These are phyloP conservation scores for Usnea hakonensis DNA, from an alignment of 495 filamentous ascomycete species.

Conservation along the genomic window DNA sequence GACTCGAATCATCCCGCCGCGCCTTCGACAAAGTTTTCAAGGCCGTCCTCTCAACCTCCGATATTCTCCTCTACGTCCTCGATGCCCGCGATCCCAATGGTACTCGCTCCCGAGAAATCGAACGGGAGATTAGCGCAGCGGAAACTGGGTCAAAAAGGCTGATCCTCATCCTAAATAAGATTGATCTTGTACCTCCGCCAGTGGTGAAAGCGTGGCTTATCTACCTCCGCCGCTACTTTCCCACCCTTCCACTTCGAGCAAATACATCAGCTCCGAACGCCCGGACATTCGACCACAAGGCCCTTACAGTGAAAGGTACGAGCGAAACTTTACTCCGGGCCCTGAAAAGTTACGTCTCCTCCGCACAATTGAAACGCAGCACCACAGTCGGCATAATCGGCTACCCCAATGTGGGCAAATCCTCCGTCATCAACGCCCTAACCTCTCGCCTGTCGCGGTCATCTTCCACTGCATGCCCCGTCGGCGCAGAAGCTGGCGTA, in stretches of 20 bases:
- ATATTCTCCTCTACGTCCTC: constrained; percentile 90
- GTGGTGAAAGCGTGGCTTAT: constrained; percentile 78
- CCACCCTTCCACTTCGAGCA: constrained; percentile 83
- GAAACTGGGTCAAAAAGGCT: constrained; percentile 76
- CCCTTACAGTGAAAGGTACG: constrained; percentile 78
- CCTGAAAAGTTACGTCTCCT: constrained; percentile 81
- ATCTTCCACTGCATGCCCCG: constrained; percentile 60
- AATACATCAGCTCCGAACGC: constrained; percentile 77
- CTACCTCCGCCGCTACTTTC: constrained; percentile 84
- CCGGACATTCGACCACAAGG: constrained; percentile 84
- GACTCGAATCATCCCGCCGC: constrained; percentile 62
- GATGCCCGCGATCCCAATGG: constrained; percentile 90
- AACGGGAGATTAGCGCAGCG: constrained; percentile 80
- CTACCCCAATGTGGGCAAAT: constrained; percentile 97
- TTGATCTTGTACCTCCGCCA: constrained; percentile 77
- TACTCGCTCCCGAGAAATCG: constrained; percentile 82
- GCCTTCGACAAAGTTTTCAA: constrained; percentile 96
- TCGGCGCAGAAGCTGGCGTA: constrained; percentile 87
- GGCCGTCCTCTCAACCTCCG: constrained; percentile 78
- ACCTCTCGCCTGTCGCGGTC: constrained; percentile 59
- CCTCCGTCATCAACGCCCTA: constrained; percentile 91
- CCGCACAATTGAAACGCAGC: constrained; percentile 76
- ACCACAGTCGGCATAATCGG: constrained; percentile 91
- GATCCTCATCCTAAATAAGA: constrained; percentile 94
- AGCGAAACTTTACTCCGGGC: constrained; percentile 81